Percentiles rank a stretch among this genome's conserved stretches.
These are phyloP conservation scores for Aspergillus sp. DNA, from an alignment of 2,329 filamentous ascomycete species.

Conservation along the genomic window DNA sequence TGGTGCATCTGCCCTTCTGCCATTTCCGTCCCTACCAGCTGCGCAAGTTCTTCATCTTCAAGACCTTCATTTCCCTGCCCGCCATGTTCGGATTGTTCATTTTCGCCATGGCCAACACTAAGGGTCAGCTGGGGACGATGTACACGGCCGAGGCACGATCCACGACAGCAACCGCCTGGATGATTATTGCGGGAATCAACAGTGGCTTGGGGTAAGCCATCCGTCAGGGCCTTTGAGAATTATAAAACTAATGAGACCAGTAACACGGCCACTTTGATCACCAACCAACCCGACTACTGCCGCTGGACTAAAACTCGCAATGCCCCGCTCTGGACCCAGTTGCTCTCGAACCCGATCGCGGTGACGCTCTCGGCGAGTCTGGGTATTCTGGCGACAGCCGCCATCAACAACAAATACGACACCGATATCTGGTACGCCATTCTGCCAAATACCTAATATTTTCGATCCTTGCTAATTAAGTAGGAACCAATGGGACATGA, in stretches of 20 bases:
- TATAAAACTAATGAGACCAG: background rate
- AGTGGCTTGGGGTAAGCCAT: conserved; percentile 34
- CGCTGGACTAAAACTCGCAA: conserved; percentile 35
- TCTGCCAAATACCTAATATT: background rate
- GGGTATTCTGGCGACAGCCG: conserved; percentile 49
- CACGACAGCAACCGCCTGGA: conserved; percentile 29
- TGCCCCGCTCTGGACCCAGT: conserved; percentile 47
- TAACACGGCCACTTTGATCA: conserved; percentile 43
- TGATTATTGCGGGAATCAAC: conserved; percentile 46
- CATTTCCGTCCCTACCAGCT: conserved; percentile 50
- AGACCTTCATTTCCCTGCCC: conserved; percentile 43
- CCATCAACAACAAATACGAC: conserved; percentile 48
- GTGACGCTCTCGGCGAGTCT: conserved; percentile 47
- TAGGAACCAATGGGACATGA: conserved; percentile 36
- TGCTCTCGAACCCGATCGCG: conserved; percentile 43
- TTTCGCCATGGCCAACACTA: conserved; percentile 44
- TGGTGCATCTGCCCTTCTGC: conserved; percentile 46
- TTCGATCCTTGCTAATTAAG: background rate
- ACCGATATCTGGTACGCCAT: conserved; percentile 26
- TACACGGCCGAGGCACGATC: conserved; percentile 19
- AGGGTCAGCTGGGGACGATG: conserved; percentile 34
- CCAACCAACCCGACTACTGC: conserved; percentile 50
- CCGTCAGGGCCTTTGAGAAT: no score
- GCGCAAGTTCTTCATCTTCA: conserved; percentile 50
- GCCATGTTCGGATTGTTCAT: conserved; percentile 44